phyloP scores from a whole-genome alignment of 164 flowering plant genomes.

The Taxillus chinensis region DNA sequence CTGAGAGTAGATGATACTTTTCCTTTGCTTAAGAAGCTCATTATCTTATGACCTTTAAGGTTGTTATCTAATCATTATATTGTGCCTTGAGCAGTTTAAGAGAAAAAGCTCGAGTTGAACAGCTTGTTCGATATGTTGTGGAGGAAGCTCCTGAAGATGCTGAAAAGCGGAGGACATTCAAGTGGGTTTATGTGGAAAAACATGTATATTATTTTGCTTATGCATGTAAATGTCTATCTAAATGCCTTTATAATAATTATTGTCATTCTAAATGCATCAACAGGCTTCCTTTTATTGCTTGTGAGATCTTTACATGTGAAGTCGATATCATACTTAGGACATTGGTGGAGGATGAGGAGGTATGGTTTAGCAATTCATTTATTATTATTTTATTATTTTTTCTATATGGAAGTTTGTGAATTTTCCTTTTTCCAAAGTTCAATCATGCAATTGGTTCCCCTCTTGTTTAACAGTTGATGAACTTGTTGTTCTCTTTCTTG shows the following conservation, averaged over 20 bases:
- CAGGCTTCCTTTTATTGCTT: slow-evolving; percentile 91
- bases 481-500: slow-evolving; percentile 78
- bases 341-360: slow-evolving; percentile 89
- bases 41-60: neutral
- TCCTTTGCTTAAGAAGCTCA: too few species aligned
- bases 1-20: too few species aligned
- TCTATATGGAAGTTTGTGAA: neutral
- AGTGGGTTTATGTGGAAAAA: slow-evolving; percentile 32
- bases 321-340: slow-evolving; percentile 86
- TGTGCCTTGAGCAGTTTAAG: slow-evolving; percentile 39
- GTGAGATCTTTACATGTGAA: slow-evolving; percentile 95
- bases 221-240: neutral
- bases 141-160: slow-evolving; percentile 82
- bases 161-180: slow-evolving; percentile 63
- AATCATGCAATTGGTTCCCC: slow-evolving; percentile 4
- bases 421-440: neutral
- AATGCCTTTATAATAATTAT: neutral
- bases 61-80: neutral
- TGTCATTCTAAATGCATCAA: slow-evolving; percentile 1
- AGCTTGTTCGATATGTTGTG: slow-evolving; percentile 65
- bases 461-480: slow-evolving; percentile 59
- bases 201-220: neutral
- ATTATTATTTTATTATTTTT: neutral
- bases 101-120: slow-evolving; percentile 75
- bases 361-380: slow-evolving; percentile 10